phyloP scores from a whole-genome alignment of 805 yeast species.

The Ogataea methylovora region DNA sequence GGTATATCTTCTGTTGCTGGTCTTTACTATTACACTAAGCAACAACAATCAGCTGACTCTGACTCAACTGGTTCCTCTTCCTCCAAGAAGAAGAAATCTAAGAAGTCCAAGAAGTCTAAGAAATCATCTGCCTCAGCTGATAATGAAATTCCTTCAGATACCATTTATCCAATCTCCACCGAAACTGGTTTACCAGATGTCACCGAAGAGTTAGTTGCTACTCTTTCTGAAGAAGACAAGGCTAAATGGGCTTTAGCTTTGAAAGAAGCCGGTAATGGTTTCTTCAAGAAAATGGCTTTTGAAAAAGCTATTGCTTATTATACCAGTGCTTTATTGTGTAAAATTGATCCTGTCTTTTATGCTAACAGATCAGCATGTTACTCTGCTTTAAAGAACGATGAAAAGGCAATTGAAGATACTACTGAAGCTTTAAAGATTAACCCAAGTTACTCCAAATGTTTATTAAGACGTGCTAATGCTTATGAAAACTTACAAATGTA shows the following conservation, averaged over 20 bases:
- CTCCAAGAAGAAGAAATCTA: constrained; percentile 25
- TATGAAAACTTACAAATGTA: constrained; percentile 74
- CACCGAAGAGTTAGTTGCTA: constrained; percentile 35
- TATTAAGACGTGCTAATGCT: constrained; percentile 89
- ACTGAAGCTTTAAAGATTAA: constrained; percentile 77
- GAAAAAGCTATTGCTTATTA: constrained; percentile 75
- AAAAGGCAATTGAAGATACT: constrained; percentile 83
- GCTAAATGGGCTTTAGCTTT: constrained; percentile 63
- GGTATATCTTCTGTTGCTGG: constrained; percentile 43
- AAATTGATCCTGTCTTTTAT: constrained; percentile 81
- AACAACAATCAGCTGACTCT: constrained; percentile 18
- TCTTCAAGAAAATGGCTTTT: constrained; percentile 63
- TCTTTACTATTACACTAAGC: constrained; percentile 33
- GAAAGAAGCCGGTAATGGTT: constrained; percentile 84
- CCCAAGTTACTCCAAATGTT: constrained; percentile 88
- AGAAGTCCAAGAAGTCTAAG: constrained; percentile 37
- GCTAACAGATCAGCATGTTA: constrained; percentile 97
- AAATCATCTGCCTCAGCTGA: constrained; percentile 22
- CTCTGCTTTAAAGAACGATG: constrained; percentile 71
- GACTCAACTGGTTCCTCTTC: constrained; percentile 9
- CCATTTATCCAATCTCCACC: constrained; percentile 41
- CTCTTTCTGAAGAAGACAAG: constrained; percentile 43
- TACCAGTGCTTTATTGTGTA: constrained; percentile 66
- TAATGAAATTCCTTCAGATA: constrained; percentile 21
- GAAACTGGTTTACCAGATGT: constrained; percentile 53